A percentile compares a stretch with the other conserved stretches of the same genome.
These are phyloP conservation scores for Ceratocystis cacaofunesta DNA, from an alignment of 2,329 filamentous ascomycete species.

Conservation along the genomic window DNA sequence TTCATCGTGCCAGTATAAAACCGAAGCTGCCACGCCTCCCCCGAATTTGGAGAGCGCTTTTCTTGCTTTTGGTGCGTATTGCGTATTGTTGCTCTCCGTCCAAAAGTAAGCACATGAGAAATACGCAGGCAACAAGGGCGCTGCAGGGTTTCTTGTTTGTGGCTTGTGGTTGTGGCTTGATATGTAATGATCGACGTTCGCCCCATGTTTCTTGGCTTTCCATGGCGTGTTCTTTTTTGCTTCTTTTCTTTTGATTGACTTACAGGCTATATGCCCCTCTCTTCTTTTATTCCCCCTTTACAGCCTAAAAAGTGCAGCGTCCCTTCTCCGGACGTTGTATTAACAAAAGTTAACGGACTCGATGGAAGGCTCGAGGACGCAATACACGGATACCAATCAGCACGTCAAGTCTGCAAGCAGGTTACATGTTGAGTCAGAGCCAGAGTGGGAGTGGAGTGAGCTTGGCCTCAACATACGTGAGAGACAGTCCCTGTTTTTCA, in stretches of 20 bases:
- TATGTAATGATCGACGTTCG: background rate
- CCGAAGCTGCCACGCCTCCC: too few species aligned
- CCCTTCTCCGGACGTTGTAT: background rate
- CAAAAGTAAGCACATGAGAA: background rate
- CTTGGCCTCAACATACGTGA: background rate
- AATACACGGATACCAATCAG: too few species aligned
- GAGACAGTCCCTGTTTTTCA: background rate
- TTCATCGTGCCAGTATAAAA: background rate
- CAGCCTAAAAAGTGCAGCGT: background rate
- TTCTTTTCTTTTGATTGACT: background rate
- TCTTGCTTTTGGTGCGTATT: background rate
- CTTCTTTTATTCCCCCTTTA: background rate
- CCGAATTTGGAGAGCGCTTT: background rate
- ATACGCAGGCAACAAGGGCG: background rate
- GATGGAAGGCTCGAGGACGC: too few species aligned
- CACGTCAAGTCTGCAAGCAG: too few species aligned
- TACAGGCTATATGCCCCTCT: background rate
- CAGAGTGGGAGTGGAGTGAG: background rate
- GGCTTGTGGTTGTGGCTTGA: background rate
- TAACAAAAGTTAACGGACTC: too few species aligned
- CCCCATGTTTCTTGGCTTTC: slow-evolving; percentile 1
- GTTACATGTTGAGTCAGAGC: too few species aligned
- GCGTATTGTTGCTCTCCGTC: background rate
- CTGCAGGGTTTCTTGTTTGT: background rate
- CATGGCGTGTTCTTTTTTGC: slow-evolving; percentile 3